Evolutionary conservation across 75 land plant species (phyloP).

Genomic region (Larix kaempferi): DNA sequence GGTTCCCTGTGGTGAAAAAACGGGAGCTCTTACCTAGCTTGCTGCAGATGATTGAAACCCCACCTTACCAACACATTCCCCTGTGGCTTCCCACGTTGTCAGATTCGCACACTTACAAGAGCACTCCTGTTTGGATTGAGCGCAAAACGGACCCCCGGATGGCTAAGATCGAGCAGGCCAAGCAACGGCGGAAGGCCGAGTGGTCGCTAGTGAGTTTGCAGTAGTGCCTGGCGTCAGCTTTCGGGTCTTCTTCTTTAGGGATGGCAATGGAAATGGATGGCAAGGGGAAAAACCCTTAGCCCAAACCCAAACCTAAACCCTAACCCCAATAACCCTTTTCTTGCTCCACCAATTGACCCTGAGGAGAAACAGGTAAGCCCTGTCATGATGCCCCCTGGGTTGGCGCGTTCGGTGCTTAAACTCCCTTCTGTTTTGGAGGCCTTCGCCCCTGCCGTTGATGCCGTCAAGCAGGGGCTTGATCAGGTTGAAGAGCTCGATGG

Average conservation of each 20-base stretch:
- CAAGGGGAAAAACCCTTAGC: background rate
- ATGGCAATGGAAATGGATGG: background rate
- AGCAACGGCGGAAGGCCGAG: slow-evolving; percentile 73
- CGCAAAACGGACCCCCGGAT: slow-evolving; percentile 29
- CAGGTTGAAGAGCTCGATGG: slow-evolving; percentile 19
- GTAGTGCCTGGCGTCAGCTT: slow-evolving; percentile 31
- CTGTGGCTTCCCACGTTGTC: slow-evolving; percentile 83
- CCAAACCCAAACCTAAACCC: slow-evolving; percentile 12
- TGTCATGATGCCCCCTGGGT: slow-evolving; percentile 9
- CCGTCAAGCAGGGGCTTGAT: slow-evolving; percentile 30
- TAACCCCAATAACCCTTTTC: slow-evolving; percentile 49
- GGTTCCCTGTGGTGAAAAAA: slow-evolving; percentile 56
- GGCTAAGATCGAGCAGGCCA: slow-evolving; percentile 52
- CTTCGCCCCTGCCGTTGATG: slow-evolving; percentile 78
- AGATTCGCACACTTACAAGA: slow-evolving; percentile 60
- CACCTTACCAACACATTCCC: slow-evolving; percentile 65
- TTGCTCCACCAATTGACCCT: slow-evolving; percentile 55
- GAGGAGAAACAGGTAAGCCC: slow-evolving; percentile 62
- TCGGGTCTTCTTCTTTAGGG: slow-evolving; percentile 8
- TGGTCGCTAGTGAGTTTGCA: slow-evolving; percentile 49
- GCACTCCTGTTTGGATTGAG: slow-evolving; percentile 54
- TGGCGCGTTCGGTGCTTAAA: background rate
- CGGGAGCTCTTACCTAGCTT: slow-evolving; percentile 46
- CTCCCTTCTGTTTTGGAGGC: slow-evolving; percentile 65
- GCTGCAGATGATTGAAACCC: slow-evolving; percentile 45